Percentiles rank a stretch among this genome's conserved stretches.
Evolutionary conservation across 108 stramenopile species (phyloP).

Genomic region (Nitzschia palea): DNA sequence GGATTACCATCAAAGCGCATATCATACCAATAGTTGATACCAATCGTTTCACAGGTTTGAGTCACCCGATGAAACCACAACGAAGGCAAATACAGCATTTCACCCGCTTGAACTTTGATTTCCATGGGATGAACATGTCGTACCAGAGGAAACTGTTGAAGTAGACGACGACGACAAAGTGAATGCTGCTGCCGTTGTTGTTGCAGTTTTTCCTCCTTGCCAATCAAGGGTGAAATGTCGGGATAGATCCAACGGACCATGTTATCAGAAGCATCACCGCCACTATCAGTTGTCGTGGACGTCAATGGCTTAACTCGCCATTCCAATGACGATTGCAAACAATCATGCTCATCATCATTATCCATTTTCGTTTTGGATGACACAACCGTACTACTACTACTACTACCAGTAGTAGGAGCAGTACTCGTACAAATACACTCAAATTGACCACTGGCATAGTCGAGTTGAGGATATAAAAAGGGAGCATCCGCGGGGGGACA

Average conservation of each 20-base stretch:
- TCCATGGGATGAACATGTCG: constrained; percentile 43
- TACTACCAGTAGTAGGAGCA: no score
- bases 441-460: constrained; percentile 13
- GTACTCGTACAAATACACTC: not conserved
- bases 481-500: constrained; percentile 86
- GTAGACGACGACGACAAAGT: not conserved
- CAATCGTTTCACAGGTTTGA: constrained; percentile 90
- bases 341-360: not conserved
- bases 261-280: no score
- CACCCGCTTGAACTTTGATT: constrained; percentile 46
- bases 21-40: constrained; percentile 96
- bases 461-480: constrained; percentile 41
- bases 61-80: constrained; percentile 96
- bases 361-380: constrained; percentile 1
- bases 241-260: constrained; percentile 61
- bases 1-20: constrained; percentile 85
- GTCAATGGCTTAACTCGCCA: not conserved
- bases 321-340: not conserved
- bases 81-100: constrained; percentile 88
- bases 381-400: not conserved
- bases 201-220: constrained; percentile 12
- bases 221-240: constrained; percentile 24
- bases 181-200: not conserved
- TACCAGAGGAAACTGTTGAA: constrained; percentile 42
- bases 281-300: not conserved